Conservation (phyloP, 805 yeast species). For the Monosporozyma unispora region DNA sequence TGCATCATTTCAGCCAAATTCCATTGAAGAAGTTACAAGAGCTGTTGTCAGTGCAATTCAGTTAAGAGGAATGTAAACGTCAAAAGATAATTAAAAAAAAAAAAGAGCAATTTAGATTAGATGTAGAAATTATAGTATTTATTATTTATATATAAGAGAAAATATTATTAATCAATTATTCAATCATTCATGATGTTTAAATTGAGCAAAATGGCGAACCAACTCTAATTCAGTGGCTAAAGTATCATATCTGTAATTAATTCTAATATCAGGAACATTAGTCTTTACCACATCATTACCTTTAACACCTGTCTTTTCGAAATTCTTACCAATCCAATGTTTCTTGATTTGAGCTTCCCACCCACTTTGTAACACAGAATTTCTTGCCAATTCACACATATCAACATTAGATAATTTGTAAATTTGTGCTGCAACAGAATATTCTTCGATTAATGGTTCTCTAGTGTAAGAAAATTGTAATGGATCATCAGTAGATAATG, state of each 20-base stretch:
- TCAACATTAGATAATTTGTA: constrained; percentile 90
- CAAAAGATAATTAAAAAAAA: neutral
- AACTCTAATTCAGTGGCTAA: constrained; percentile 60
- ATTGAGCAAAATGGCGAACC: constrained; percentile 46
- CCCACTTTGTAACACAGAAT: constrained; percentile 90
- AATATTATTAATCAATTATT: neutral
- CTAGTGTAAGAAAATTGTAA: constrained; percentile 93
- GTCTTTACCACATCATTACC: constrained; percentile 91
- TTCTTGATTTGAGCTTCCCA: constrained; percentile 79
- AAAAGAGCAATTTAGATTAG: neutral
- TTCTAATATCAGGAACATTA: constrained; percentile 86
- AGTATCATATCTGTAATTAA: constrained; percentile 77
- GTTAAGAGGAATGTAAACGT: constrained; percentile 34
- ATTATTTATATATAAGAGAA: neutral
- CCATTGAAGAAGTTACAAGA: constrained; percentile 29
- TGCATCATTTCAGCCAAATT: constrained; percentile 14
- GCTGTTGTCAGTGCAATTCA: constrained; percentile 41
- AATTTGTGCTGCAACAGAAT: constrained; percentile 96
- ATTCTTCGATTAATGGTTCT: constrained; percentile 95
- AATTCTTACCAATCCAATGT: constrained; percentile 85
- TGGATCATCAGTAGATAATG: constrained; percentile 95
- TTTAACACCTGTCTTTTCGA: constrained; percentile 48
- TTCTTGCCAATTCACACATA: constrained; percentile 92
- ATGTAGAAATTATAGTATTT: neutral
- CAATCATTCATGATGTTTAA: constrained; percentile 7